These are phyloP conservation scores for Cercospora canescens DNA, from an alignment of 2,329 filamentous ascomycete species.

Conservation along the genomic window DNA sequence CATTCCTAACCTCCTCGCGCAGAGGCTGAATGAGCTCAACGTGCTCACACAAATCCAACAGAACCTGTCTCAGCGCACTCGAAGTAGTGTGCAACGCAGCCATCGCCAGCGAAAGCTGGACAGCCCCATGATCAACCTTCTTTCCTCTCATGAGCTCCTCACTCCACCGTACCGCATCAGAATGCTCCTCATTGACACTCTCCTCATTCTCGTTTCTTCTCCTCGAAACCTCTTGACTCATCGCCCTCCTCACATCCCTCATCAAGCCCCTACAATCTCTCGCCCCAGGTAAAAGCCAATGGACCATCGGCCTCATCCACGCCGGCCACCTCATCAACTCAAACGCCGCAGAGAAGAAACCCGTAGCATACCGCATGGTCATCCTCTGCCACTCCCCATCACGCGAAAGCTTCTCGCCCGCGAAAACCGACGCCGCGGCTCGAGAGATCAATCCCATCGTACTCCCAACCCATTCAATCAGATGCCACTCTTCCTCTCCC, in stretches of 20 bases:
- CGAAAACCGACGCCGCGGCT: constrained; percentile 43
- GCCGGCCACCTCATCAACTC: constrained; percentile 39
- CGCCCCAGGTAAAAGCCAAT: constrained; percentile 39
- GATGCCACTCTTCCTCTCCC: constrained; percentile 23
- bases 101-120: constrained; percentile 20
- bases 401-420: constrained; percentile 39
- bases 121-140: neutral
- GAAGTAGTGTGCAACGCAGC: constrained; percentile 28
- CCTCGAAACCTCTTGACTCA: constrained; percentile 36
- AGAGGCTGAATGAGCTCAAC: constrained; percentile 29
- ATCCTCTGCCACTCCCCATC: constrained; percentile 44
- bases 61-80: constrained; percentile 26
- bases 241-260: constrained; percentile 35
- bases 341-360: constrained; percentile 35
- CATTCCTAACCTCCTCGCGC: constrained; percentile 28
- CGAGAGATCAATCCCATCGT: constrained; percentile 34
- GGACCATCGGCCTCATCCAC: constrained; percentile 37
- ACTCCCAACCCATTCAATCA: constrained; percentile 33
- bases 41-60: constrained; percentile 24
- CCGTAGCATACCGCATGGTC: constrained; percentile 39
- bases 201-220: constrained; percentile 14
- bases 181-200: constrained; percentile 12
- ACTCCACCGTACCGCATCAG: constrained; percentile 34
- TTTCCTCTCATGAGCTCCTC: constrained; percentile 22
- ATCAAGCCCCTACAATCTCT: constrained; percentile 35